Percentiles rank a stretch among this genome's conserved stretches.
Conservation (phyloP, 2,329 filamentous ascomycete species). For the Fusarium duplospermum region DNA sequence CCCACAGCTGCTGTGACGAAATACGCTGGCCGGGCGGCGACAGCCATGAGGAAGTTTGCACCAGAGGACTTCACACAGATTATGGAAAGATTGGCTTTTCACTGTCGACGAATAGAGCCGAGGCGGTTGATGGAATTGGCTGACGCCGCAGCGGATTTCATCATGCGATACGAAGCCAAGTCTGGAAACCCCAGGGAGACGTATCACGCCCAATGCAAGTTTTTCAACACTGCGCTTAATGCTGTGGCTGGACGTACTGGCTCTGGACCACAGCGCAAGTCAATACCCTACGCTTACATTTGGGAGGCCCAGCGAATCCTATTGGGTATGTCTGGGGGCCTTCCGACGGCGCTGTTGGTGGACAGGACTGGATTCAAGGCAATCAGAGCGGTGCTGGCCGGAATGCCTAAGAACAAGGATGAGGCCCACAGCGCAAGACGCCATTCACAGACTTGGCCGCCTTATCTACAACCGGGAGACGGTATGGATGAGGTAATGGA, state of each 20-base stretch:
- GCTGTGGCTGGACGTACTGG: constrained; percentile 43
- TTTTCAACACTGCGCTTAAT: constrained; percentile 48
- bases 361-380: constrained; percentile 64
- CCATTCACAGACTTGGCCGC: constrained; percentile 68
- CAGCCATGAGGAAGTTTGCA: constrained; percentile 30
- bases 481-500: constrained; percentile 68
- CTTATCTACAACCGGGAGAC: constrained; percentile 67
- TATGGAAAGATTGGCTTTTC: constrained; percentile 44
- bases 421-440: constrained; percentile 63
- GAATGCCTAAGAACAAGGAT: constrained; percentile 61
- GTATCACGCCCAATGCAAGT: constrained; percentile 45
- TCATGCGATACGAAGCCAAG: constrained; percentile 36
- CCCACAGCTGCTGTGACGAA: background rate
- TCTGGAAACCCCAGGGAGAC: constrained; percentile 25
- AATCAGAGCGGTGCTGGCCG: constrained; percentile 65
- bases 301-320: constrained; percentile 70
- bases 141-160: constrained; percentile 42
- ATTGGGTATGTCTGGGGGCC: constrained; percentile 61
- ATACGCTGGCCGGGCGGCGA: constrained; percentile 5
- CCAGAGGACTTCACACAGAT: constrained; percentile 40
- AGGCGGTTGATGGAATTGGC: constrained; percentile 49
- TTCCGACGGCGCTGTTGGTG: constrained; percentile 63
- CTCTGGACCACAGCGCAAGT: constrained; percentile 38
- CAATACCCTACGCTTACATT: constrained; percentile 48
- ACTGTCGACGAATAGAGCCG: constrained; percentile 50